A percentile compares a stretch with the other conserved stretches of the same genome.
Conservation (phyloP, 495 filamentous ascomycete species). For the Immersiella caudata region DNA sequence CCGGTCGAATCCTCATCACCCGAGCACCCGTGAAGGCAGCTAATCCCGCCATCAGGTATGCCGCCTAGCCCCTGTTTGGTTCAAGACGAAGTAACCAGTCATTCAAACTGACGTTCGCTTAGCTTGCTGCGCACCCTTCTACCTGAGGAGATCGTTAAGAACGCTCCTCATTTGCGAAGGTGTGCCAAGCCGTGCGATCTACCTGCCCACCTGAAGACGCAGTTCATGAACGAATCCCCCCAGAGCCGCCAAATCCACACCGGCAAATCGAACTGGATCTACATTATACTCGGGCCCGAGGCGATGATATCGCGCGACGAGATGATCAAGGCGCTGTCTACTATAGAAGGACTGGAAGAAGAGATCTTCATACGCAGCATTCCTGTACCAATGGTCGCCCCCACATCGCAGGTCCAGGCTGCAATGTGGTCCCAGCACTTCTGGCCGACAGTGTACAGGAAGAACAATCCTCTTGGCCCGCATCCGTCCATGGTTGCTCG, state of each 20-base stretch:
- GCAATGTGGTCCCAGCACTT: slow-evolving; percentile 71
- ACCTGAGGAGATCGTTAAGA: slow-evolving; percentile 59
- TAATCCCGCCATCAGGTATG: slow-evolving; percentile 56
- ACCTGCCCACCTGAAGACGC: slow-evolving; percentile 54
- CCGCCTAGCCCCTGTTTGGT: slow-evolving; percentile 7
- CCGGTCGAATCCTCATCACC: slow-evolving; percentile 55
- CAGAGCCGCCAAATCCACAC: slow-evolving; percentile 50
- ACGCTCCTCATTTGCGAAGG: slow-evolving; percentile 77
- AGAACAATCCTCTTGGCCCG: slow-evolving; percentile 75
- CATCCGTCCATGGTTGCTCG: slow-evolving; percentile 64
- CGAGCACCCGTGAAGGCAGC: slow-evolving; percentile 55
- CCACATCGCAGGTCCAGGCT: slow-evolving; percentile 74
- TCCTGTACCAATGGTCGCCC: slow-evolving; percentile 72
- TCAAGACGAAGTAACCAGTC: not conserved
- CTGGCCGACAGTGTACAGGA: slow-evolving; percentile 90
- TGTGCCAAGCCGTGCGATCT: slow-evolving; percentile 74
- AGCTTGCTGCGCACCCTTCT: slow-evolving; percentile 53
- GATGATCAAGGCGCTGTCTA: slow-evolving; percentile 38
- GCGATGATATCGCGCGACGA: slow-evolving; percentile 44
- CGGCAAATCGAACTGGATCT: slow-evolving; percentile 51
- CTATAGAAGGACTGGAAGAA: slow-evolving; percentile 44
- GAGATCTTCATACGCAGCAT: slow-evolving; percentile 55
- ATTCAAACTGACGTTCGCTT: slow-evolving; percentile 17
- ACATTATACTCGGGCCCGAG: slow-evolving; percentile 51
- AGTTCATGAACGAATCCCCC: slow-evolving; percentile 50